Evolutionary conservation across 257 asterid genomes (phyloP).

Genomic region (Nicotiana knightiana): DNA sequence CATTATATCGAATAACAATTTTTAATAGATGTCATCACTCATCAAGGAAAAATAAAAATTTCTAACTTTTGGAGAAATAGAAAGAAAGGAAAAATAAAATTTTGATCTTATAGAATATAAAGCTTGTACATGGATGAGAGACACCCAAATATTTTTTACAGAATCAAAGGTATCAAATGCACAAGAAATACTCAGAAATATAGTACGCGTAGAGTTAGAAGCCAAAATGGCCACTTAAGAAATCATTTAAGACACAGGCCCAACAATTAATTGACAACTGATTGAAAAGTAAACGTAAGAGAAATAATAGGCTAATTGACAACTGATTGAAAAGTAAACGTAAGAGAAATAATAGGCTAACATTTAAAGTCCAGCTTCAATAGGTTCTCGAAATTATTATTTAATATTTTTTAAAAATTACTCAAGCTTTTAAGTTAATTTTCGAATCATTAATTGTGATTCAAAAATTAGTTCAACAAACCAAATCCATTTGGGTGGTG

Average conservation of each 20-base stretch:
- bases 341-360: too few relatives aligned
- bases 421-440: too few relatives aligned
- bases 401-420: too few relatives aligned
- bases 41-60: neutral
- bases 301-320: neutral
- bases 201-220: neutral
- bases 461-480: too few relatives aligned
- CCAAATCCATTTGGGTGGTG: too few relatives aligned
- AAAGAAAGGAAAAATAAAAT: neutral
- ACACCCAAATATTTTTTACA: neutral
- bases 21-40: neutral
- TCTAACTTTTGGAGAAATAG: neutral
- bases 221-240: neutral
- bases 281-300: neutral
- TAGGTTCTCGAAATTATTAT: too few relatives aligned
- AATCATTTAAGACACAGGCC: neutral
- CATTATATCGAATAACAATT: neutral
- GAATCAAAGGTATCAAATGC: neutral
- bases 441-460: too few relatives aligned
- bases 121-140: neutral
- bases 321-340: too few relatives aligned
- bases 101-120: neutral
- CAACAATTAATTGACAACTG: neutral
- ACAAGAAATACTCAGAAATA: neutral
- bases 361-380: too few relatives aligned